Base-by-base conservation (phyloP, 2,329 filamentous ascomycete species). In the Aaosphaeria pasadenensis region DNA sequence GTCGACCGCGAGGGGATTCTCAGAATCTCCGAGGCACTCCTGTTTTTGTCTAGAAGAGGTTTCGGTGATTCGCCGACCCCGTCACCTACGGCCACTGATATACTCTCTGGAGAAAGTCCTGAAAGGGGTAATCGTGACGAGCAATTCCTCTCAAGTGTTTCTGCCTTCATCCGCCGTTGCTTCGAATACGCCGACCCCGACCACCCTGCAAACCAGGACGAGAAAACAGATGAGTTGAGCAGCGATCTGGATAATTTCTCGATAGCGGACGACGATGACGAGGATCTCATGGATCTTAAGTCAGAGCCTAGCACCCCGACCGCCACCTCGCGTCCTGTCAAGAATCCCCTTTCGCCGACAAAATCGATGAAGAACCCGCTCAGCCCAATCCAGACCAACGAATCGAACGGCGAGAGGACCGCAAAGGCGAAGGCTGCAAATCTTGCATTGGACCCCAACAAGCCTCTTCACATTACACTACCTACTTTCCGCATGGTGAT, bases 401-500 rank as follows among this genome's bases (percentile, higher is more conserved):
- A 43, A 11, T 43, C 41, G 24, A 24, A 32, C 41, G 41, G 31
- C 42, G 65, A 48, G 59, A 72, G 60, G 47, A 67, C 50, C 51
- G 70, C 71, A 56, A 86, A 84, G 64, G 82, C 86, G 6, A 81
- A 90, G 65, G 82, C 87, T 17, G 91, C 91, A 42, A 99, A 99
- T 65, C 84, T 86, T 6, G 94, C 94, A 1, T 81, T 99, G 4
- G 91, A 99, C 66, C 94, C 94, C 3, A 86, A 90, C 29, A 92
- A 95, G 54, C 94, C 94, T 5, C 80, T 99, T 1, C 88, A 96
- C 67, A 96, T 99, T 63, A 97, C 94, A 1, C 80, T 99, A 1
- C 94, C 94, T 1, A 99, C 94, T 1, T 99, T 99, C 80, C 87
- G 94, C 56, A 99, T 99, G 94, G 91, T 99, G 4, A 89, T 99